phyloP scores from a whole-genome alignment of 2,329 filamentous ascomycete genomes.

The Fusarium liriodendri region DNA sequence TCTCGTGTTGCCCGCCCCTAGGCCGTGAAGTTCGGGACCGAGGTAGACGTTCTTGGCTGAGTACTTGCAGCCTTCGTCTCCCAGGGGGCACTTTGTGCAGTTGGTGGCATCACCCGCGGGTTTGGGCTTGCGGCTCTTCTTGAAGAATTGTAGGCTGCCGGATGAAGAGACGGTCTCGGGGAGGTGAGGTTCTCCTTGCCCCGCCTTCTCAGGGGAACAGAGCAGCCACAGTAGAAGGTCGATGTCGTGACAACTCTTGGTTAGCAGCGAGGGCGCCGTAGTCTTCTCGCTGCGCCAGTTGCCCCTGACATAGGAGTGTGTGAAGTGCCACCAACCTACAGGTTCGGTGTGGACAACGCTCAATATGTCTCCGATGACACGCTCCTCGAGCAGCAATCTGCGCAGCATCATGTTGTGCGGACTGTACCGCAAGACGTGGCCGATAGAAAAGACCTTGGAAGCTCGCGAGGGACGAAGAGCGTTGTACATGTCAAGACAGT shows the following conservation, averaged over 20 bases:
- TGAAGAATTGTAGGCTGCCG: conserved; percentile 83
- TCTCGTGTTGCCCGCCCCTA: conserved; percentile 73
- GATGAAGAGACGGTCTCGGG: conserved; percentile 81
- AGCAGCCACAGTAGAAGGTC: conserved; percentile 93
- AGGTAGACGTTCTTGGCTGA: conserved; percentile 87
- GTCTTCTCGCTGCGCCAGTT: conserved; percentile 90
- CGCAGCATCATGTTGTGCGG: conserved; percentile 91
- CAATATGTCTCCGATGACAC: conserved; percentile 83
- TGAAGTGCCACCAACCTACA: conserved; percentile 96
- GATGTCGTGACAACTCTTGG: conserved; percentile 96
- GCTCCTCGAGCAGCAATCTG: conserved; percentile 79
- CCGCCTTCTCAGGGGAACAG: conserved; percentile 71
- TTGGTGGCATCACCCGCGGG: conserved; percentile 84
- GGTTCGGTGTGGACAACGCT: conserved; percentile 94
- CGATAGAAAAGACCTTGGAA: conserved; percentile 81
- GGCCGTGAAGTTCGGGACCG: conserved; percentile 67
- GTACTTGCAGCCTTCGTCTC: conserved; percentile 82
- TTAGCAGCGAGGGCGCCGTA: conserved; percentile 85
- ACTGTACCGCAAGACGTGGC: conserved; percentile 93
- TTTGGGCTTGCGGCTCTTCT: conserved; percentile 77
- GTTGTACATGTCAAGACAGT: conserved; percentile 81
- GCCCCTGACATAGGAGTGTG: conserved; percentile 89
- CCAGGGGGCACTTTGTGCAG: conserved; percentile 77
- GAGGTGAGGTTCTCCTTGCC: conserved; percentile 70
- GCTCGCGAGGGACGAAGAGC: conserved; percentile 57